Evolutionary conservation across 1,139 yeast species (phyloP), one percentile per base, ranked within the genome.

Genomic region (Diutina ranongensis): DNA sequence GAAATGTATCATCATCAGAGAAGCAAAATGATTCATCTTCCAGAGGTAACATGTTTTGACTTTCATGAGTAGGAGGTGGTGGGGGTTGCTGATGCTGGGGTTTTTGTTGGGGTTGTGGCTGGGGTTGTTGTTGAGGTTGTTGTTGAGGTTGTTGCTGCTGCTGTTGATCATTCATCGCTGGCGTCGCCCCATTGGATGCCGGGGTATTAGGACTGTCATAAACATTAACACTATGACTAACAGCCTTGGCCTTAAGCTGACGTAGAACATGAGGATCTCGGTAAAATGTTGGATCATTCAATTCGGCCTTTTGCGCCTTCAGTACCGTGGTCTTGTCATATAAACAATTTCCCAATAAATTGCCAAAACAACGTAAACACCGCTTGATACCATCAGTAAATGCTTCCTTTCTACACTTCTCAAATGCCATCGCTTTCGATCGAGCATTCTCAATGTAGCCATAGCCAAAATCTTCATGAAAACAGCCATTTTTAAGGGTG

Each of bases 331-430:
- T 76, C 55, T 80, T 79, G 57, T 83, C 94, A 55, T 83, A 83
- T 18, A 83, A 70, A 59, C 94, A 83, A 56, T 83, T 83, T 1
- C 94, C 94, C 56, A 83, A 62, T 0, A 85, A 85, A 57, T 83
- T 83, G 40, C 94, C 94, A 60, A 82, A 84, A 50, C 84, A 80
- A 55, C 94, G 69, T 50, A 84, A 67, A 32, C 89, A 83, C 50
- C 94, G 64, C 57, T 84, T 84, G 54, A 83, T 61, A 0, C 85
- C 94, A 62, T 84, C 94, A 0, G 94, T 84, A 45, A 80, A 76
- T 0, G 94, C 92, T 52, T 85, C 89, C 54, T 84, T 84, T 57
- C 80, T 81, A 49, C 89, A 83, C 54, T 83, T 82, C 55, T 83
- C 94, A 57, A 83, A 83, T 0, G 92, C 94, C 62, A 75, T 75